Conservation (phyloP, 768 basidiomycete genomes). For the Glaciozyma martinii region DNA sequence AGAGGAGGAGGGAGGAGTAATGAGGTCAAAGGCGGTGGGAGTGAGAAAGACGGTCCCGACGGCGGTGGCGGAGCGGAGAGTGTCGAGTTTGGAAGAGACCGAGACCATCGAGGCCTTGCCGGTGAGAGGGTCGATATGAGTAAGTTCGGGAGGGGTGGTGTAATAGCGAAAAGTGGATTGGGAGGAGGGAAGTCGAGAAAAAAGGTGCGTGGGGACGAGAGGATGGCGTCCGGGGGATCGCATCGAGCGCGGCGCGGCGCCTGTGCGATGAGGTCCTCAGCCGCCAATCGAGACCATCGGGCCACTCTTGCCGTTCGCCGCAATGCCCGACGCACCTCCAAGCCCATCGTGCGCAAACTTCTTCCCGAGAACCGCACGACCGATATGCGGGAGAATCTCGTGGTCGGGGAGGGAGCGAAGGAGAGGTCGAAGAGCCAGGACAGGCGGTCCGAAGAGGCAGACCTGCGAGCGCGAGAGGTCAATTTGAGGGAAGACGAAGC, state of each 20-base stretch:
- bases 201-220: not conserved
- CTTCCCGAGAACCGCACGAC: constrained; percentile 19
- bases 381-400: constrained; percentile 43
- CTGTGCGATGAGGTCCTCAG: constrained; percentile 41
- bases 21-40: constrained; percentile 54
- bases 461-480: constrained; percentile 47
- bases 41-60: constrained; percentile 64
- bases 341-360: constrained; percentile 35
- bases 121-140: constrained; percentile 57
- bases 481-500: not conserved
- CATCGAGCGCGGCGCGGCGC: not conserved
- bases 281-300: constrained; percentile 93
- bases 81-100: constrained; percentile 55
- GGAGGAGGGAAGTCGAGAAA: not conserved
- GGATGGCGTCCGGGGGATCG: not conserved
- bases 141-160: constrained; percentile 41
- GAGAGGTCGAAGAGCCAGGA: constrained; percentile 68
- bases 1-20: constrained; percentile 39
- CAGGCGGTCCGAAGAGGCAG: constrained; percentile 75
- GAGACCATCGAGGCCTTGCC: constrained; percentile 80
- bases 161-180: too few relatives aligned
- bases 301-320: constrained; percentile 49
- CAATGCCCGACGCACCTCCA: constrained; percentile 30
- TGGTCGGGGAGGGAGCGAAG: constrained; percentile 49
- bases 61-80: constrained; percentile 64